Base-by-base conservation (phyloP, 768 basidiomycete species). In the Panus rudis region DNA sequence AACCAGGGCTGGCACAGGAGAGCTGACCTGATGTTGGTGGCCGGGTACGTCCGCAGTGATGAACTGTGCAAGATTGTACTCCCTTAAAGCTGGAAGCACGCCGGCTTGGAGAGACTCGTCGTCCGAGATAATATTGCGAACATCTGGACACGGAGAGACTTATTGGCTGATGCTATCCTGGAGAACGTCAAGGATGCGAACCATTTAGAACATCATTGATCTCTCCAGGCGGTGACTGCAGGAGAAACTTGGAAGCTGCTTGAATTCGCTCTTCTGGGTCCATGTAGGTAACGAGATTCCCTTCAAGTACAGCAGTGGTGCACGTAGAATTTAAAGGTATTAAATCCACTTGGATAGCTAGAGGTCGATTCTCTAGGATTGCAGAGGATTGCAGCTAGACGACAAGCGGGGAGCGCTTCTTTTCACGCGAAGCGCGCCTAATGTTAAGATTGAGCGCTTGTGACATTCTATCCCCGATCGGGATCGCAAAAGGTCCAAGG, bases 151-250 rank as follows among this genome's bases (percentile, higher is more conserved):
- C 43, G 45, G 45, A 37, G 39, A 24, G 32, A 30, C 10, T n/a
- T 10, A n/a, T 30, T 30, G 28, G 10, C 28, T 10, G 28, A 30
- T n/a, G n/a, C n/a, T 10, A 10, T 10, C 28, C n/a, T 30, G 28
- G 28, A 30, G 10, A 31, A 44, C 14, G 26, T 48, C 45, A 49
- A 37, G 45, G 37, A 27, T 35, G 27, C 41, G 31, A 42, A 89
- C 91, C 92, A 55, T 89, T 89, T 42, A 97, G 70, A 14, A 96
- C 92, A 66, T 97, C 93, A 63, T 94, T 96, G 52, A 97, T 92
- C 69, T 98, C 88, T 34, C 93, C 93, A 1, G 93, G 93, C 20
- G 93, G 93, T 1, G 90, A 81, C 60, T 96, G 93, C 1, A 89
- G 72, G 23, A 98, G 69, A 55, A 96, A 88, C 24, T 71, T 71